Percentiles rank a stretch among this genome's conserved stretches.
These are phyloP conservation scores for Trapa incisa DNA, from an alignment of 345 rosid genomes.

Conservation along the genomic window DNA sequence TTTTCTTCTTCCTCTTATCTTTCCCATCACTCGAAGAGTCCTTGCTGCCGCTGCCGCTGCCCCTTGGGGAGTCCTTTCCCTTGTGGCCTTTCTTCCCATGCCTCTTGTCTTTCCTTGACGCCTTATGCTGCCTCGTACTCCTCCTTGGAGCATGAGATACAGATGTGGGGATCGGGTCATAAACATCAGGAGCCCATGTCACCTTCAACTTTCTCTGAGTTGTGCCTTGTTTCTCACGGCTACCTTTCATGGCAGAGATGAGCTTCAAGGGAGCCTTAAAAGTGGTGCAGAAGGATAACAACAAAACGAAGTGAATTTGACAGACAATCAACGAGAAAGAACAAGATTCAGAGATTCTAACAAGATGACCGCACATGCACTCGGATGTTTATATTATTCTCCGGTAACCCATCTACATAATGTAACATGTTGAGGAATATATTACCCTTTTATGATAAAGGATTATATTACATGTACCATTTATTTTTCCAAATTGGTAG, in stretches of 20 bases:
- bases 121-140: constrained; percentile 40
- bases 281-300: background rate
- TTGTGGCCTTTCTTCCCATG: constrained; percentile 66
- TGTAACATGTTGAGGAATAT: too few species aligned
- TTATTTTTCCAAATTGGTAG: too few species aligned
- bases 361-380: background rate
- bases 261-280: constrained; percentile 32
- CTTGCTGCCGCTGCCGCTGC: constrained; percentile 34
- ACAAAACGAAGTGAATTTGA: background rate
- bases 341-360: background rate
- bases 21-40: constrained; percentile 18
- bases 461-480: too few species aligned
- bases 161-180: constrained; percentile 74
- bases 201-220: constrained; percentile 35
- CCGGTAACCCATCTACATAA: too few species aligned
- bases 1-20: constrained; percentile 27
- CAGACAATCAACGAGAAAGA: background rate
- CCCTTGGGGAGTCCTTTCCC: constrained; percentile 33
- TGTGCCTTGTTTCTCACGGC: constrained; percentile 52
- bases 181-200: constrained; percentile 81
- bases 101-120: constrained; percentile 52
- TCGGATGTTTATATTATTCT: too few species aligned
- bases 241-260: constrained; percentile 75
- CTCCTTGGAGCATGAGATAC: constrained; percentile 45
- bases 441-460: too few species aligned